Base-by-base conservation (phyloP, 129 eudicot species). In the Ambrosia trifida region DNA sequence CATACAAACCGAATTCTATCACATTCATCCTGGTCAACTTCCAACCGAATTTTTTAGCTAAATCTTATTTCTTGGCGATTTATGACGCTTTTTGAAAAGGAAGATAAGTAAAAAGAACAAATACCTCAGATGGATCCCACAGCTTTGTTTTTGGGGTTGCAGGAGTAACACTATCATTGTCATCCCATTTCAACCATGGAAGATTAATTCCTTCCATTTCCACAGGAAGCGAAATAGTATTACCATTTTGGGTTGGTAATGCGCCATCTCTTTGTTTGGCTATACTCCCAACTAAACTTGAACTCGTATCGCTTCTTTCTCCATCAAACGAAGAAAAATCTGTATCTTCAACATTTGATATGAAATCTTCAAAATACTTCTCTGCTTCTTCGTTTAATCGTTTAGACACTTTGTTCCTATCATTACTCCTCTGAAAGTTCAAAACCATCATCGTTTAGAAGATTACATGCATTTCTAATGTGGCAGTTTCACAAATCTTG, bases 111-210 rank as follows among this genome's bases (percentile, higher is more conserved):
- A 56, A 40, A 20, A 7, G 51, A 14, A 44, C 36, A 31, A 60
- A 40, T 76, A 94, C 99, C 99, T 86, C 86, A 58, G 80, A 53
- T 18, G 86, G 79, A 66, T 87, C 95, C 90, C 89, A 86, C 17
- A 78, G 50, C 73, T 76, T 69, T 62, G 87, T 50, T 81, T 82
- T 84, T 17, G 92, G 90, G 77, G 90, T 87, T 12, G 52, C 61
- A 40, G 89, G 96, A 32, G 78, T 69, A 65, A 78, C 80, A 69
- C 78, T 89, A 59, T 71, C 81, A 64, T 79, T 76, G 58, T 79
- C 88, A 71, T 94, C 96, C 99, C 99, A 94, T 67, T 89, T 81
- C 83, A 94, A 83, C 99, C 99, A 94, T 36, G 99, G 99, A 40
- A 94, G 75, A 28, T 77, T 76, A 77, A 94, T 81, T 58, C 97